Evolutionary conservation across 2,329 filamentous ascomycete species (phyloP), one percentile per base, ranked within the genome.

Genomic region (Hymenoscyphus scutula): DNA sequence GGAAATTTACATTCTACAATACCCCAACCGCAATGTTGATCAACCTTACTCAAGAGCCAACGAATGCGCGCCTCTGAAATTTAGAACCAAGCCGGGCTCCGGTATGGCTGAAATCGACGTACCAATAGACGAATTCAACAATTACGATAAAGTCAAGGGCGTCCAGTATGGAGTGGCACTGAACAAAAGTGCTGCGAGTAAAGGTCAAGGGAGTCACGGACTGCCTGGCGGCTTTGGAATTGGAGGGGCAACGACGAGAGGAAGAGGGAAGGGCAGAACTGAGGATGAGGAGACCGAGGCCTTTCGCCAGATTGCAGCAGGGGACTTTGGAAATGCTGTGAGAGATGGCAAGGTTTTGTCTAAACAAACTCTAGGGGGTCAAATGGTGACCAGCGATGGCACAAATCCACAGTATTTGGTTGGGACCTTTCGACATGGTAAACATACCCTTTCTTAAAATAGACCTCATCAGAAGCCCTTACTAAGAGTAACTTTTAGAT

Each of bases 81-180:
- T 98, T 71, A 91, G 94, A 68, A 80, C 97, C 74, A 99, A 98
- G 79, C 84, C 88, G 15, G 79, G 83, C 62, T 85, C 90, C 0
- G 93, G 93, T 61, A 90, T 97, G 78, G 81, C 97, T 62, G 95
- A 99, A 77, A 82, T 98, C 59, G 95, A 99, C 75, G 84, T 97
- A n/a, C 91, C 92, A 4, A 81, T 97, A 70, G 86, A 88, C 79
- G 80, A 81, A 56, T 75, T 79, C 61, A 76, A 75, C 64, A 89
- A 91, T 73, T 98, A 97, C 80, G 92, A 98, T 78, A 84, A 89
- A 68, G 84, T 85, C 68, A 92, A 94, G 78, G 94, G 92, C 56
- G 78, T 95, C 58, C 83, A 85, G 67, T 98, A 92, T 85, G 95
- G 93, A 19, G 86, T 90, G 71, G 87, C 90, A 1, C 79, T 98